Conservation (phyloP, 2,329 filamentous ascomycete genomes). For the Didymella sp. region DNA sequence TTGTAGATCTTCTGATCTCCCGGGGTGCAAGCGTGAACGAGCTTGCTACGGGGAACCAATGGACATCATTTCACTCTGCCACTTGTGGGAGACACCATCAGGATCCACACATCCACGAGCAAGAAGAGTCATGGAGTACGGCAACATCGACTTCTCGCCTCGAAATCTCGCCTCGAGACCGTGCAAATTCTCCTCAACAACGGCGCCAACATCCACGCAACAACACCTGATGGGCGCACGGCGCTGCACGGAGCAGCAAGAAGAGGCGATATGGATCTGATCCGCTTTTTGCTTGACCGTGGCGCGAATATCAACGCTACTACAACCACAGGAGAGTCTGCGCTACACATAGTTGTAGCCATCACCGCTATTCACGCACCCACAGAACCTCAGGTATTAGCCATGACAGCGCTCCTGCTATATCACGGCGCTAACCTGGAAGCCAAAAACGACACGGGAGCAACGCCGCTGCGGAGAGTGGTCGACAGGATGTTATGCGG, state of each 20-base stretch:
- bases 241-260: background rate
- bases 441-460: too few species aligned
- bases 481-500: background rate
- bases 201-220: background rate
- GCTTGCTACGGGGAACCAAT: background rate
- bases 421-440: background rate
- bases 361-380: background rate
- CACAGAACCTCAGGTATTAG: background rate
- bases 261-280: background rate
- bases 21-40: background rate
- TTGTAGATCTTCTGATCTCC: background rate
- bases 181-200: background rate
- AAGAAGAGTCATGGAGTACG: background rate
- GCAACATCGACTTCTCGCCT: background rate
- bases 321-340: background rate
- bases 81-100: background rate
- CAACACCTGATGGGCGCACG: background rate
- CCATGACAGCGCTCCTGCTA: background rate
- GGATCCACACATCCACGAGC: background rate
- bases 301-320: background rate
- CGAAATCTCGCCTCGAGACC: background rate
- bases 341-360: background rate
- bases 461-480: too few species aligned
- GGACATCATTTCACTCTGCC: background rate
- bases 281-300: background rate